These are phyloP conservation scores for Ceratobasidium sp. DNA, from an alignment of 1,284 basidiomycete species.

Conservation along the genomic window DNA sequence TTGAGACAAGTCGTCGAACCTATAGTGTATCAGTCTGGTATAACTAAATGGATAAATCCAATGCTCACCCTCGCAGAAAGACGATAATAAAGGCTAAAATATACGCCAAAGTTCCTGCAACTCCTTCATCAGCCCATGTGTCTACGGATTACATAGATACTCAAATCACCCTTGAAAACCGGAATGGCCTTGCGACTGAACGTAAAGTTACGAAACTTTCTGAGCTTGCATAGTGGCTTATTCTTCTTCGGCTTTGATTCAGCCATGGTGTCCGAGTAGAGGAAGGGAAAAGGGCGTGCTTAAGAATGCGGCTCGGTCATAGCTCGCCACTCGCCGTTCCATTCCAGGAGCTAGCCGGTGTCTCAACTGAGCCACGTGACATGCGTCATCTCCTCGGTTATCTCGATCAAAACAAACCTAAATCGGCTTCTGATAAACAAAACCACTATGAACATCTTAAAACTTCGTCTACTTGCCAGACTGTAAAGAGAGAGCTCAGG, in stretches of 20 bases:
- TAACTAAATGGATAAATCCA: slow-evolving; percentile 47
- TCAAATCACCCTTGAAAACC: slow-evolving; percentile 51
- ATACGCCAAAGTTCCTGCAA: slow-evolving; percentile 55
- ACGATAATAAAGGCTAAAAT: slow-evolving; percentile 55
- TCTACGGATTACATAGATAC: neutral
- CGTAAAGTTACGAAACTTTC: slow-evolving; percentile 39
- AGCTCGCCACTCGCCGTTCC: neutral
- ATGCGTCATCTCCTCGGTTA: neutral
- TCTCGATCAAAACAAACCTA: no score
- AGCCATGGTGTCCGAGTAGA: neutral
- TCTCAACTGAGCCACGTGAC: slow-evolving; percentile 16
- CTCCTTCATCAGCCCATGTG: neutral
- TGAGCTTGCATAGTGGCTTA: slow-evolving; percentile 33
- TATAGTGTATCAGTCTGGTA: slow-evolving; percentile 11
- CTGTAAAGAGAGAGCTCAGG: no score
- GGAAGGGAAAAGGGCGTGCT: neutral
- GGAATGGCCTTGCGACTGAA: slow-evolving; percentile 49
- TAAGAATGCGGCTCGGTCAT: slow-evolving; percentile 16
- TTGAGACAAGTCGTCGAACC: slow-evolving; percentile 7
- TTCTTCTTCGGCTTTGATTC: slow-evolving; percentile 4
- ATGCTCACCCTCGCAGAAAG: slow-evolving; percentile 54
- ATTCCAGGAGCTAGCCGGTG: neutral
- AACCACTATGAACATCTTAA: no score
- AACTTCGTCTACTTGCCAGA: no score
- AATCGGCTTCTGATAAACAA: no score